Evolutionary conservation across 1,139 yeast species (phyloP), one percentile per base, ranked within the genome.

Genomic region (Pichia sp.): DNA sequence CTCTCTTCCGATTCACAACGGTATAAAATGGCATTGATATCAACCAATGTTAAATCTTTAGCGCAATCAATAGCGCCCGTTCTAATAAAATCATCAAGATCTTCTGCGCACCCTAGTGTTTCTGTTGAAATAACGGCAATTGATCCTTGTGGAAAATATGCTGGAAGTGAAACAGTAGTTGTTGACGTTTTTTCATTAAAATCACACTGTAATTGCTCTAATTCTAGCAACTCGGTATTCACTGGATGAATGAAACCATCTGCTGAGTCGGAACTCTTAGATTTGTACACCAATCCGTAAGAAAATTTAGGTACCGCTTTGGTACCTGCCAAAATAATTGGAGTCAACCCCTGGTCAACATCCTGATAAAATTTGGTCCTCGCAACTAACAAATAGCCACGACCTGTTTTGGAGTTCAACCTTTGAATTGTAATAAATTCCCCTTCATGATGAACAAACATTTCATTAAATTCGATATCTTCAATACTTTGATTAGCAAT

Each of bases 371-470:
- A 90, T 58, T 87, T 87, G 4, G 94, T 79, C 61, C 97, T 75
- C 0, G 97, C 95, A 59, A 92, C 75, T 56, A 92, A 70, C 55
- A 85, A 87, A 79, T 86, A 86, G 2, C 98, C 98, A 49, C 76
- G 75, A 2, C 97, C 97, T 7, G 88, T 81, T 52, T 79, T 73
- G 0, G 95, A 82, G 59, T 87, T 86, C 42, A 82, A 77, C 53
- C 97, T 72, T 63, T 90, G 97, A 45, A 90, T 81, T 1, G 97
- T 90, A 49, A 92, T 86, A 61, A 75, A 92, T 62, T 88, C 95
- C 9, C 85, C 95, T 53, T 87, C 95, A 58, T 86, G 96, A 58
- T 92, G 97, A 42, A 92, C 86, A 61, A 86, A 92, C 83, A 85
- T 87, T 64, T 92, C 97, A 54, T 85, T 87, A 52, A 85, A 88